Base-by-base conservation (phyloP, 116 monocot genomes). In the Phalaenopsis hybrid region DNA sequence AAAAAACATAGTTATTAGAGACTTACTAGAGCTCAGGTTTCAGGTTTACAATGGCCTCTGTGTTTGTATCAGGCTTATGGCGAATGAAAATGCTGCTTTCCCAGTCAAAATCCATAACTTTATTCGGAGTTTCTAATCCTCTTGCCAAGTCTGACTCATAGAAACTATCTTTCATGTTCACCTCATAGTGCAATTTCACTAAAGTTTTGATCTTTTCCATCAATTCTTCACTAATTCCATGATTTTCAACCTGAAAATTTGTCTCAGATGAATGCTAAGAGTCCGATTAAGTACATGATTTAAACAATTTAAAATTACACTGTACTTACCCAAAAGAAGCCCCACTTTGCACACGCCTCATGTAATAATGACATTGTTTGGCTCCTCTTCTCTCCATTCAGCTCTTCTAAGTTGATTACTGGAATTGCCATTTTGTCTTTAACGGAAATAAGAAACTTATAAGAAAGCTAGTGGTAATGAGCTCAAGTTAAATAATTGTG, bases 301-400 rank as follows among this genome's bases (percentile, higher is more conserved):
- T 41, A 10, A 33, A 25, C 20, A 6, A 31, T 8, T 18, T n/a
- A 28, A 31, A 20, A 65, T 46, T 48, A 10, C n/a, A 61, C 8
- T 41, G 37, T 67, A 70, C 79, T 84, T 87, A 89, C 89, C 89
- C 89, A 89, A 79, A 89, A 89, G 85, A 89, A 89, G 10, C 87
- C 87, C 87, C 89, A 89, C 1, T 85, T 74, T 48, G 77, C 57
- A 78, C 89, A 89, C 9, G 83, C 87, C 46, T 83, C 83, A 45
- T 87, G 87, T 46, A 87, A 77, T 5, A 51, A 77, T 31, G 74
- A 63, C 85, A 87, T 83, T 48, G 89, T 83, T 73, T 78, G 51
- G 20, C 61, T 80, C 81, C 81, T 89, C 87, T 63, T 85, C 48
- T 83, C 76, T 5, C 85, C 87, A 18, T 87, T 77, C n/a, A 89